Evolutionary conservation across 352 stramenopile species (phyloP).

Genomic region (Globisporangium acanthophoron): DNA sequence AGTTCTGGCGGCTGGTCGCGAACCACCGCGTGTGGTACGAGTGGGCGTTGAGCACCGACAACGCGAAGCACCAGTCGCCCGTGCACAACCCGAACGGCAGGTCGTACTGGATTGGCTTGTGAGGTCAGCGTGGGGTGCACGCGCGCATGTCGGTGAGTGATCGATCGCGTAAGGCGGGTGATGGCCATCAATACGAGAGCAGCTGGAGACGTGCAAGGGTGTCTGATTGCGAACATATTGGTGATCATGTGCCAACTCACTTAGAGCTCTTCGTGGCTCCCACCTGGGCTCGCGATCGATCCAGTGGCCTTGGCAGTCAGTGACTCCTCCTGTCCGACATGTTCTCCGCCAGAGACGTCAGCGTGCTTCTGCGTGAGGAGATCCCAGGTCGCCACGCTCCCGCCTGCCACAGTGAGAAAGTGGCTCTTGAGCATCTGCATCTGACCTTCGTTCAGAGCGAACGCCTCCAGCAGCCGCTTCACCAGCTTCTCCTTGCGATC

Average conservation of each 20-base stretch:
- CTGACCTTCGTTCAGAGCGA: constrained; percentile 21
- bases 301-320: constrained; percentile 1
- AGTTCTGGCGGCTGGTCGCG: constrained; percentile 91
- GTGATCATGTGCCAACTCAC: too few relatives aligned
- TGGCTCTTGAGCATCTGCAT: constrained; percentile 28
- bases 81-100: constrained; percentile 97
- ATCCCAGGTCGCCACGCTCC: constrained; percentile 32
- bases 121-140: constrained; percentile 7
- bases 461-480: constrained; percentile 13
- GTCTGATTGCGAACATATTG: too few relatives aligned
- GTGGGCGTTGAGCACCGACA: constrained; percentile 84
- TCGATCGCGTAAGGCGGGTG: too few relatives aligned
- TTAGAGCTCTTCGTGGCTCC: constrained; percentile 23
- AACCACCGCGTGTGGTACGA: constrained; percentile 97
- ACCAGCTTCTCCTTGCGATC: constrained; percentile 32
- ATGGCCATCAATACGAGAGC: too few relatives aligned
- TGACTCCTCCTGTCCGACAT: not conserved
- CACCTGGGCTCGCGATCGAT: constrained; percentile 7
- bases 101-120: constrained; percentile 95
- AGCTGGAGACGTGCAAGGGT: too few relatives aligned
- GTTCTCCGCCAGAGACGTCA: not conserved
- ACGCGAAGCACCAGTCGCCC: constrained; percentile 39
- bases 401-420: constrained; percentile 34
- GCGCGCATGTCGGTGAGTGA: not conserved
- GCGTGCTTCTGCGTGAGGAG: constrained; percentile 10